Conservation (phyloP, 2,329 filamentous ascomycete genomes). For the Beauveria rudraprayagi region DNA sequence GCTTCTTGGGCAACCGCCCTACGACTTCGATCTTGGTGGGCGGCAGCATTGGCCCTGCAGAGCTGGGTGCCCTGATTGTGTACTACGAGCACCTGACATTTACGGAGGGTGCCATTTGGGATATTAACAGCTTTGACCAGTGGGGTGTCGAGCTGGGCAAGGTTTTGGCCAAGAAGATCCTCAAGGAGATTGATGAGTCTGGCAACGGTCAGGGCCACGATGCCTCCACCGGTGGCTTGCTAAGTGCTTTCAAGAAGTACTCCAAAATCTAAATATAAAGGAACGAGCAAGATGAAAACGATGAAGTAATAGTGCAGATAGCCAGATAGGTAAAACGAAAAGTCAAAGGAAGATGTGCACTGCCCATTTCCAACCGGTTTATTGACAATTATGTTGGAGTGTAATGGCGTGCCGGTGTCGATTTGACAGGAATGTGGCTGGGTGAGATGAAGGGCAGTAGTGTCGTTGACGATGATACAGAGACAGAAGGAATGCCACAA, state of each 20-base stretch:
- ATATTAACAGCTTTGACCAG: constrained; percentile 99
- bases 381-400: background rate
- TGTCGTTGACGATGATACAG: background rate
- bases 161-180: constrained; percentile 87
- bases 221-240: constrained; percentile 77
- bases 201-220: constrained; percentile 71
- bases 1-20: constrained; percentile 94
- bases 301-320: background rate
- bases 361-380: background rate
- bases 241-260: constrained; percentile 84
- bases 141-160: constrained; percentile 99
- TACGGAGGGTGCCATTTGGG: constrained; percentile 95
- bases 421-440: constrained; percentile 3
- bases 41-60: constrained; percentile 85
- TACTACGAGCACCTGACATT: constrained; percentile 99
- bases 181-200: constrained; percentile 73
- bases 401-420: background rate
- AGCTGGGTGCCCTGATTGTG: constrained; percentile 89
- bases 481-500: background rate
- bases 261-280: constrained; percentile 35
- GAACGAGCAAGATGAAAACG: background rate
- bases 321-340: background rate
- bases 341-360: background rate
- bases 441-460: background rate
- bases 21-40: constrained; percentile 89